Percentiles rank a stretch among this genome's conserved stretches.
Conservation (phyloP, 495 filamentous ascomycete species). For the Lasiosphaeriaceae sp. region DNA sequence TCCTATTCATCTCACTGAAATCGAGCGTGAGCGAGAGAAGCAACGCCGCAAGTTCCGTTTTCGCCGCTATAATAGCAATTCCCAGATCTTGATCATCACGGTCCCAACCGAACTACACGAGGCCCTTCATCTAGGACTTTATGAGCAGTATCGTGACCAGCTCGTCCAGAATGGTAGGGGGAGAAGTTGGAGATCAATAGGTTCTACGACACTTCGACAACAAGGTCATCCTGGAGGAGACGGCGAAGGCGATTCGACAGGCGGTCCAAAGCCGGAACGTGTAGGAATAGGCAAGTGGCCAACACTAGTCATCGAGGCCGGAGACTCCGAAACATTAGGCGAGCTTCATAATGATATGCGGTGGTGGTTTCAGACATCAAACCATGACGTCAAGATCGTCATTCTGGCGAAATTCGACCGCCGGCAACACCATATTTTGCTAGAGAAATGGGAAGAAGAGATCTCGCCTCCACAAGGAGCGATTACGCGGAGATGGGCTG, state of each 20-base stretch:
- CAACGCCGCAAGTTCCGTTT: slow-evolving; percentile 19
- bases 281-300: slow-evolving; percentile 18
- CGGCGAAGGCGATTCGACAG: slow-evolving; percentile 17
- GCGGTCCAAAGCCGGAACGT: slow-evolving; percentile 21
- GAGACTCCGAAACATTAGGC: slow-evolving; percentile 22
- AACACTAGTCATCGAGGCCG: slow-evolving; percentile 30
- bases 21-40: slow-evolving; percentile 12
- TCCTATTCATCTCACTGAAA: slow-evolving; percentile 8
- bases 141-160: slow-evolving; percentile 1
- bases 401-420: slow-evolving; percentile 19
- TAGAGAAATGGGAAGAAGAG: slow-evolving; percentile 9
- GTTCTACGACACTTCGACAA: slow-evolving; percentile 9
- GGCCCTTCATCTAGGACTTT: slow-evolving; percentile 13
- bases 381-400: slow-evolving; percentile 29
- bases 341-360: slow-evolving; percentile 22
- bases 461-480: slow-evolving; percentile 4
- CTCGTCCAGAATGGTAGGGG: slow-evolving; percentile 6
- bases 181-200: slow-evolving; percentile 6
- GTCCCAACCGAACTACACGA: slow-evolving; percentile 19
- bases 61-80: slow-evolving; percentile 16
- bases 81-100: slow-evolving; percentile 14
- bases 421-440: slow-evolving; percentile 8
- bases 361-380: slow-evolving; percentile 32
- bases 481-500: slow-evolving; percentile 5
- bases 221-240: slow-evolving; percentile 18